Base-by-base conservation (phyloP, 1,139 yeast species). In the Hyphopichia buzzinii region DNA sequence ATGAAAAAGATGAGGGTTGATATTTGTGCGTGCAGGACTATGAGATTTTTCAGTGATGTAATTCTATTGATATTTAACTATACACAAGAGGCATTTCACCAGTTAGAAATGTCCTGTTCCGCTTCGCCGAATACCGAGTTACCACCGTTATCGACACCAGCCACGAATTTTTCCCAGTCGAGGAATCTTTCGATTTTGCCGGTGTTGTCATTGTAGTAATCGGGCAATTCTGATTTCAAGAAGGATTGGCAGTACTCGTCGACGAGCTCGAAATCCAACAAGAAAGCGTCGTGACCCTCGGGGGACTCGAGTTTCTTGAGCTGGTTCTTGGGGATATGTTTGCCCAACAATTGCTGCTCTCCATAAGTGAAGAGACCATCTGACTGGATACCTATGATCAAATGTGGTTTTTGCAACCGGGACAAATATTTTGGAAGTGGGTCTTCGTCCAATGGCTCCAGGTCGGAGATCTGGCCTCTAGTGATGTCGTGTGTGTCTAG, bases 251-350 rank as follows among this genome's bases (percentile, higher is more conserved):
- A 80, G 45, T 84, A 70, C 27, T 74, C 66, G 57, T 94, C 87
- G 40, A 92, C 88, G 38, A 81, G 79, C 36, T 80, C 84, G 59
- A 92, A 92, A 59, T 92, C 98, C 35, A 92, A 69, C 43, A 92
- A 66, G 55, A 92, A 92, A 2, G 98, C 98, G 66, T 92, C 98
- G 55, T 92, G 98, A 13, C 98, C 98, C 53, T 92, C 98, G n/a
- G 94, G 95, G 1, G 97, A 88, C 44, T 84, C 79, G 35, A 92
- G 81, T 49, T 79, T 79, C 46, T 81, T 80, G 44, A 92, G 67
- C 5, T 50, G 59, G 2, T 95, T 74, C 47, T 84, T 72, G 4
- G 94, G 94, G 39, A 92, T 76, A 54, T 81, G 67, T 31, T 78
- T 74, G 1, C 95, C 95, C 37, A 92, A 70, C 38, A 82, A 75